Conservation (phyloP, 2,329 filamentous ascomycete species). For the Juglanconis oblonga region DNA sequence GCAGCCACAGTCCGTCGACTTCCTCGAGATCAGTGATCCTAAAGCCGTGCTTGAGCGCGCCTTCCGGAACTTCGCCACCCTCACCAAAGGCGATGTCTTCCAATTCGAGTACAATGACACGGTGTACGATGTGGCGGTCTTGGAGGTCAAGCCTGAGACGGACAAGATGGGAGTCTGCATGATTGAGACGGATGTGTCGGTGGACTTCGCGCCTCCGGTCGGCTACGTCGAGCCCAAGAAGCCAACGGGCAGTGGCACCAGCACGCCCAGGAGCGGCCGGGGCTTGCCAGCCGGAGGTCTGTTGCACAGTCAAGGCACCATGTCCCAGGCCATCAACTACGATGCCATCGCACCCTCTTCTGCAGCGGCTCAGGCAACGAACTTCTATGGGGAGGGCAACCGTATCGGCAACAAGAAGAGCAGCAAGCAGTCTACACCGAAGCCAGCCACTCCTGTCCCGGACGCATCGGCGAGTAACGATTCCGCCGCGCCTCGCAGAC, state of each 20-base stretch:
- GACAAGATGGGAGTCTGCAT: constrained; percentile 87
- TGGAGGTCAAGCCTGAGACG: constrained; percentile 86
- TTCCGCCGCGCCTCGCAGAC: constrained; percentile 35
- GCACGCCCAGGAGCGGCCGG: constrained; percentile 70
- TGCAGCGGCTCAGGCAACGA: constrained; percentile 65
- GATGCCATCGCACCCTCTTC: constrained; percentile 79
- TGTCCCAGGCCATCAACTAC: constrained; percentile 99
- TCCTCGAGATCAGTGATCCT: constrained; percentile 95
- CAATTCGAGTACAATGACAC: constrained; percentile 96
- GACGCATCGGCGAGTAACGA: constrained; percentile 45
- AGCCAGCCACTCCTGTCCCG: constrained; percentile 69
- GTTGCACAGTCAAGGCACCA: constrained; percentile 81
- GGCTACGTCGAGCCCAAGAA: constrained; percentile 88
- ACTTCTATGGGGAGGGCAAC: constrained; percentile 79
- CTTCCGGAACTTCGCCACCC: constrained; percentile 30
- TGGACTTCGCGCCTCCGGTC: constrained; percentile 91
- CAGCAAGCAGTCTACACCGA: constrained; percentile 70
- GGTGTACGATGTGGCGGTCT: constrained; percentile 85
- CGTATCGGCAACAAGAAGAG: constrained; percentile 80
- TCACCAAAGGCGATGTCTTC: constrained; percentile 80
- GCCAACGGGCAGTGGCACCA: constrained; percentile 67
- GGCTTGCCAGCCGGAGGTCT: constrained; percentile 68
- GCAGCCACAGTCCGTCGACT: constrained; percentile 87
- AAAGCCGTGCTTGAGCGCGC: constrained; percentile 94
- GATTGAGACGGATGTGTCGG: constrained; percentile 92